Conservation (phyloP, 116 monocot species). For the Phalaenopsis hybrid region DNA sequence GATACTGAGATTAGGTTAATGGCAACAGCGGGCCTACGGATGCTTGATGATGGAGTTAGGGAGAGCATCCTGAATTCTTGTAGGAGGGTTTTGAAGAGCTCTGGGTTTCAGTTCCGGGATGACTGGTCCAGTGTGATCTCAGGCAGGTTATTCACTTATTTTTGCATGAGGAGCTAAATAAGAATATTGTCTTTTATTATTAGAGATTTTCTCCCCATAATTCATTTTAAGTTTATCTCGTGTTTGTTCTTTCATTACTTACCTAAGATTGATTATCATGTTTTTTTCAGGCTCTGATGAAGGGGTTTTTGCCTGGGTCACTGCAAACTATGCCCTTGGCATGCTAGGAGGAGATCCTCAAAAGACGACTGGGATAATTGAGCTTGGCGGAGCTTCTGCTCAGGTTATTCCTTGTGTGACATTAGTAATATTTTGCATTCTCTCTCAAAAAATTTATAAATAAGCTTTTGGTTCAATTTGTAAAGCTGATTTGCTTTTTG, state of each 20-base stretch:
- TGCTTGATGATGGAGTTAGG: constrained; percentile 22
- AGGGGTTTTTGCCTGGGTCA: constrained; percentile 82
- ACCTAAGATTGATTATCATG: background rate
- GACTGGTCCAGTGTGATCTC: constrained; percentile 46
- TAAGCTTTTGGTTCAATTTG: background rate
- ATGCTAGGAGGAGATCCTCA: constrained; percentile 58
- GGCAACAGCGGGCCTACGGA: constrained; percentile 43
- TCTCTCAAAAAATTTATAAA: background rate
- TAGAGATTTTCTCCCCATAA: too few relatives aligned
- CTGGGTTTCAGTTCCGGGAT: constrained; percentile 35
- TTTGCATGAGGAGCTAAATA: background rate
- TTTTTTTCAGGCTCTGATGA: constrained; percentile 50
- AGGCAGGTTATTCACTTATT: constrained; percentile 16
- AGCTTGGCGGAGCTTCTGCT: constrained; percentile 91
- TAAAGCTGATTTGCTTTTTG: background rate
- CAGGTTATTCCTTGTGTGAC: constrained; percentile 33
- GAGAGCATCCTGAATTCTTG: constrained; percentile 33
- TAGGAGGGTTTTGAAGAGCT: constrained; percentile 23
- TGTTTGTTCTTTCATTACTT: background rate
- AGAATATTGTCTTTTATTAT: too few relatives aligned
- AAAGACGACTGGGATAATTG: constrained; percentile 72
- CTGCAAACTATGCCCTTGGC: constrained; percentile 81
- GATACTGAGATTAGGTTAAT: constrained; percentile 35
- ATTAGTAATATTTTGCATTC: too few relatives aligned
- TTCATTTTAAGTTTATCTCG: background rate